Percentiles rank a stretch among this genome's conserved stretches.
These are phyloP conservation scores for Lithohypha guttulata DNA, from an alignment of 2,329 filamentous ascomycete species.

Conservation along the genomic window DNA sequence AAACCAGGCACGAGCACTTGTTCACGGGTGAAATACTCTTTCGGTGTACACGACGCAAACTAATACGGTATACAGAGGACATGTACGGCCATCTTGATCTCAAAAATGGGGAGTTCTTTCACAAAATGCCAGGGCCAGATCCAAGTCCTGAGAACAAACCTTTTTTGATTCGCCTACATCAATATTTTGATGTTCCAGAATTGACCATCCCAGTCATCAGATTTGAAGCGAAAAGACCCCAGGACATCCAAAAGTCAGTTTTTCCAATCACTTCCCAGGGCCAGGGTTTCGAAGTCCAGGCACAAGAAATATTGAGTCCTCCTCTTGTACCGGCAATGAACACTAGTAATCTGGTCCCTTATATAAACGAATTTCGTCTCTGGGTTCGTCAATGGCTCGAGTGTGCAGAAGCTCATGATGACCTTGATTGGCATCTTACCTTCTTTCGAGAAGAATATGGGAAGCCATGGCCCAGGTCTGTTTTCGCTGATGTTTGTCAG, in stretches of 20 bases:
- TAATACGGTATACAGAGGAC: not conserved
- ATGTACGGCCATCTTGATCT: slow-evolving; percentile 8
- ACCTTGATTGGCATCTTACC: slow-evolving; percentile 4
- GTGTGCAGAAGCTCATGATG: slow-evolving; percentile 1
- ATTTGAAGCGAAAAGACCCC: not conserved
- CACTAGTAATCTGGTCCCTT: not conserved
- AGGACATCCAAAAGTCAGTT: slow-evolving; percentile 5
- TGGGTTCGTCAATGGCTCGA: slow-evolving; percentile 5
- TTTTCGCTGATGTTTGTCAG: slow-evolving; percentile 2
- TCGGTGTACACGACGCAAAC: not conserved
- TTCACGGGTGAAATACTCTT: not conserved
- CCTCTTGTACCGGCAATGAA: slow-evolving; percentile 7
- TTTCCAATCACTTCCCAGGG: slow-evolving; percentile 4
- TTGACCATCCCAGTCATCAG: slow-evolving; percentile 4
- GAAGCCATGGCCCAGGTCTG: slow-evolving; percentile 4
- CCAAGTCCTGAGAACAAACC: not conserved
- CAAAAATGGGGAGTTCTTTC: not conserved
- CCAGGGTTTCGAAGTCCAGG: slow-evolving; percentile 1
- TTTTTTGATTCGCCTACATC: slow-evolving; percentile 2
- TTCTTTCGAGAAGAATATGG: slow-evolving; percentile 9
- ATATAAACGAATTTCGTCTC: not conserved
- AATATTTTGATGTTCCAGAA: slow-evolving; percentile 6
- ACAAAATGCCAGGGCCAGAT: slow-evolving; percentile 2
- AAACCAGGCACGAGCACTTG: not conserved
- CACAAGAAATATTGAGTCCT: slow-evolving; percentile 5